These are phyloP conservation scores for Xylariaceae sp. DNA, from an alignment of 2,329 filamentous ascomycete species.

Conservation along the genomic window DNA sequence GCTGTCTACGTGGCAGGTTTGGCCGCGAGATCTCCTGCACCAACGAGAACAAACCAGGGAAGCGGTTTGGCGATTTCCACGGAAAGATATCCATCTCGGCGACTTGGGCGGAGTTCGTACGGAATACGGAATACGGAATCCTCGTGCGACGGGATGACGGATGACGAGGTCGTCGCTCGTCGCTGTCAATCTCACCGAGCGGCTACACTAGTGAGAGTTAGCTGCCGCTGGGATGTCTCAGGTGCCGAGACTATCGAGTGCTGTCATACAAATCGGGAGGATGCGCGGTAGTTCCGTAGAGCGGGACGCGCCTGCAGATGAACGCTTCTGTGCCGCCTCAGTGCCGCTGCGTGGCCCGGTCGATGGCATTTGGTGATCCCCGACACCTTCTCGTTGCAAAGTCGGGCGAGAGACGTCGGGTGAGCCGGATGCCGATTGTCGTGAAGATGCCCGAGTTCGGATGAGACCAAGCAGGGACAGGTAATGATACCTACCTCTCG, in stretches of 20 bases:
- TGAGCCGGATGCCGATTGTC: neutral
- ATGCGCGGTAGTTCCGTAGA: neutral
- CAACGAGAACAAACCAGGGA: too few relatives aligned
- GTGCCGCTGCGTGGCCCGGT: neutral
- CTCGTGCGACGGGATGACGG: too few relatives aligned
- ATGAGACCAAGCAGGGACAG: constrained; percentile 1
- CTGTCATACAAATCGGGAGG: too few relatives aligned
- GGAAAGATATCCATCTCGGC: too few relatives aligned
- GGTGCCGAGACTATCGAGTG: neutral
- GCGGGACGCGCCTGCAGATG: neutral
- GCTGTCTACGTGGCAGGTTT: too few relatives aligned
- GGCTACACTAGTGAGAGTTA: constrained; percentile 2
- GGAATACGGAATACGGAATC: too few relatives aligned
- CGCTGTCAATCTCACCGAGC: too few relatives aligned
- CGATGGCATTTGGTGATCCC: constrained; percentile 1
- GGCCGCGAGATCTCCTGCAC: too few relatives aligned
- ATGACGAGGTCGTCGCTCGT: too few relatives aligned
- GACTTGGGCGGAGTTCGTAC: too few relatives aligned
- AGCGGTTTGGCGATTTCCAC: too few relatives aligned
- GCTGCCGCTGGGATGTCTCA: constrained; percentile 9
- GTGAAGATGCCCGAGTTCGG: neutral
- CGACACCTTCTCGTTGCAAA: constrained; percentile 1
- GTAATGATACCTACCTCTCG: too few relatives aligned
- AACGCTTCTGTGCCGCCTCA: neutral
- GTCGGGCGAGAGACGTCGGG: neutral